Percentiles rank a stretch among this genome's conserved stretches.
Evolutionary conservation across 495 filamentous ascomycete genomes (phyloP).

Genomic region (Ramalina intermedia): DNA sequence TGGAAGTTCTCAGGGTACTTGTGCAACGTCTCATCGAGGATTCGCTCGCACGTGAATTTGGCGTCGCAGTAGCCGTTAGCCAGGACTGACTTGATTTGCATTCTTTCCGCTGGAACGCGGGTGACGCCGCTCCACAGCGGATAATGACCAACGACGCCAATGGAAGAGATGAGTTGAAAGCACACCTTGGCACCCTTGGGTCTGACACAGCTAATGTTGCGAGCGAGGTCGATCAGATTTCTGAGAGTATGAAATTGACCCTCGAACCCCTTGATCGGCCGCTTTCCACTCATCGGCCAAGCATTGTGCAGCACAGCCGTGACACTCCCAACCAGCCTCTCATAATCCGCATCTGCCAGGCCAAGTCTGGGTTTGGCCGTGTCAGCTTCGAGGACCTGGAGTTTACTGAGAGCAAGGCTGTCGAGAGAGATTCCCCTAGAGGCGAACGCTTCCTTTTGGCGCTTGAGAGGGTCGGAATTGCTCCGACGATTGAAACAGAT

Average conservation of each 20-base stretch:
- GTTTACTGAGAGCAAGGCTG: constrained; percentile 18
- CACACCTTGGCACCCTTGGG: constrained; percentile 16
- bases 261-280: constrained; percentile 30
- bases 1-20: constrained; percentile 23
- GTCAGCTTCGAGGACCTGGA: constrained; percentile 34
- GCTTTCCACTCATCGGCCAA: constrained; percentile 39
- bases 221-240: constrained; percentile 32
- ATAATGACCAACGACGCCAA: constrained; percentile 33
- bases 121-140: constrained; percentile 16
- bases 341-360: constrained; percentile 25
- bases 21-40: constrained; percentile 29
- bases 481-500: constrained; percentile 36
- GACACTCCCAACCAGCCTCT: constrained; percentile 22
- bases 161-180: constrained; percentile 43
- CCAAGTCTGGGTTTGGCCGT: constrained; percentile 30
- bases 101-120: constrained; percentile 22
- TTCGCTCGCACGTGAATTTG: constrained; percentile 32
- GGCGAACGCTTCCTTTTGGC: constrained; percentile 26
- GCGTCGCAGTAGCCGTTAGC: constrained; percentile 34
- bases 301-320: constrained; percentile 46
- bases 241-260: constrained; percentile 33
- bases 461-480: constrained; percentile 10
- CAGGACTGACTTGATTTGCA: constrained; percentile 24
- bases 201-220: constrained; percentile 15
- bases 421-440: constrained; percentile 23